phyloP scores from a whole-genome alignment of 2,329 filamentous ascomycete species.

The Cytospora schulzeri region DNA sequence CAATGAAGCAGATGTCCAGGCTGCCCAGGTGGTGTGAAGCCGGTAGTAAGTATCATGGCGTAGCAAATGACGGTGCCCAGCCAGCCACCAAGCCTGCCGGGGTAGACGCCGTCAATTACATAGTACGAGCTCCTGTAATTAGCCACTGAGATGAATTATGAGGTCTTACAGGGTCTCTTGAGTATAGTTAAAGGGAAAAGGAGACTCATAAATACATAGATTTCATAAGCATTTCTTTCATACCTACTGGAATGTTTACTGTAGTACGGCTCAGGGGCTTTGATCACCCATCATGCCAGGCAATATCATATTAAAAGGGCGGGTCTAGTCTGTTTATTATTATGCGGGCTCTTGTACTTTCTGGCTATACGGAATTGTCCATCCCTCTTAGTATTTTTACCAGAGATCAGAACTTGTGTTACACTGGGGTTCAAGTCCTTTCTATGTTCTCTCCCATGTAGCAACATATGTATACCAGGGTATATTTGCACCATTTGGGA shows the following conservation, averaged over 20 bases:
- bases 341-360: slow-evolving; percentile 4
- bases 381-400: not conserved
- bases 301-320: slow-evolving; percentile 16
- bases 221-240: not conserved
- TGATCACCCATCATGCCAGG: not conserved
- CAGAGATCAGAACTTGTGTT: not conserved
- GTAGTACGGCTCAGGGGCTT: too few species aligned
- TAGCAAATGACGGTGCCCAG: not conserved
- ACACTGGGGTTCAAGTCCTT: not conserved
- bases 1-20: too few species aligned
- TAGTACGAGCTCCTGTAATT: not conserved
- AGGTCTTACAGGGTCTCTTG: not conserved
- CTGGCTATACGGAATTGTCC: not conserved
- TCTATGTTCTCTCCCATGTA: too few species aligned
- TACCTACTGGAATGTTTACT: not conserved
- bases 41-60: not conserved
- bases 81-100: not conserved
- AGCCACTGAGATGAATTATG: not conserved
- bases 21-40: too few species aligned
- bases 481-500: too few species aligned
- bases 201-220: not conserved
- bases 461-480: not conserved
- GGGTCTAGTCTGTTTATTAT: slow-evolving; percentile 5
- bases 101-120: not conserved
- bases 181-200: not conserved